These are phyloP conservation scores for Triticum dicoccoides DNA, from an alignment of 176 grass and related monocot genomes.

Conservation along the genomic window DNA sequence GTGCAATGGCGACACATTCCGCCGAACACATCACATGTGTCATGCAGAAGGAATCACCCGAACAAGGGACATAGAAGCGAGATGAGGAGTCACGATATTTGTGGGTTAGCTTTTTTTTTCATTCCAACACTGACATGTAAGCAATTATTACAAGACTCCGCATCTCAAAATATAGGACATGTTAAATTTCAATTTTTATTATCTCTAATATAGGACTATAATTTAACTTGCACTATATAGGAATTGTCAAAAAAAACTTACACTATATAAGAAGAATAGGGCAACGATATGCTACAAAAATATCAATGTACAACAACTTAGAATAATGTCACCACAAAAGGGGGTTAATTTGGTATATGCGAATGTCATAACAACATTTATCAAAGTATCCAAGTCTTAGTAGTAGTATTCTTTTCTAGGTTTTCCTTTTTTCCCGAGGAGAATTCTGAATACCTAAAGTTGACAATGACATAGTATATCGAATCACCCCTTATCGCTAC, in stretches of 20 bases:
- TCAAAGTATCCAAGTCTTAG: not conserved
- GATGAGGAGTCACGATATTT: not conserved
- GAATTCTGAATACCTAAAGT: not conserved
- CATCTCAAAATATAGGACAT: not conserved
- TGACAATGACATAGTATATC: not conserved
- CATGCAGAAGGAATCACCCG: not conserved
- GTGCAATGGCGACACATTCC: slow-evolving; percentile 35
- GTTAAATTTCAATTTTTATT: not conserved
- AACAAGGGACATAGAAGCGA: not conserved
- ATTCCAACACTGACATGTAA: not conserved
- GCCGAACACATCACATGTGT: slow-evolving; percentile 8
- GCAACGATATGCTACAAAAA: not conserved
- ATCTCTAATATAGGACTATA: not conserved
- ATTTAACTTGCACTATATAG: not conserved
- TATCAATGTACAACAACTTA: not conserved
- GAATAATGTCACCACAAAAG: not conserved
- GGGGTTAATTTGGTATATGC: not conserved
- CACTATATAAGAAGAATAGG: not conserved
- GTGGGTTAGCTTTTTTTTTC: not conserved
- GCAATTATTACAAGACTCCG: not conserved
- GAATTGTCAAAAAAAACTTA: too few species aligned
- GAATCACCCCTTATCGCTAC: not conserved
- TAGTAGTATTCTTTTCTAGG: not conserved
- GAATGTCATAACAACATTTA: not conserved
- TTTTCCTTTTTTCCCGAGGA: not conserved